Percentiles rank a stretch among this genome's conserved stretches.
Conservation (phyloP, 2,329 filamentous ascomycete genomes). For the Thielaviopsis cerberus region DNA sequence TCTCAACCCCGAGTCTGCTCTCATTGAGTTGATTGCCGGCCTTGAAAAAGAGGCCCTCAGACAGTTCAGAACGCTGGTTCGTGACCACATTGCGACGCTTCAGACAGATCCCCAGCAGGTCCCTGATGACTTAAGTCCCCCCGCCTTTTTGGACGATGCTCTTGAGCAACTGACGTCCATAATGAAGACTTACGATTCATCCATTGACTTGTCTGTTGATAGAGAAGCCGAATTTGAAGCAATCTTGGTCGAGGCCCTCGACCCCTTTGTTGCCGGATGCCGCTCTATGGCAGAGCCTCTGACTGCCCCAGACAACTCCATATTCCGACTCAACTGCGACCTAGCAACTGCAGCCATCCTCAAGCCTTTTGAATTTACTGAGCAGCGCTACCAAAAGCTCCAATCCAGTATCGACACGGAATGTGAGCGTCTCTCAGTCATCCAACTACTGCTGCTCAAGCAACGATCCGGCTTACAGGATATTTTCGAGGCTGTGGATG, state of each 20-base stretch:
- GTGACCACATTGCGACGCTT: constrained; percentile 58
- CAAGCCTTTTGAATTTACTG: constrained; percentile 44
- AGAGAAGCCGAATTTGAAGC: constrained; percentile 53
- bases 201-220: constrained; percentile 41
- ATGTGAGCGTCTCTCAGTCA: constrained; percentile 38
- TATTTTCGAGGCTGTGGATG: constrained; percentile 27
- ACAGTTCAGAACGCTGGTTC: constrained; percentile 65
- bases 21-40: constrained; percentile 48
- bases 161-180: constrained; percentile 60
- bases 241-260: constrained; percentile 60
- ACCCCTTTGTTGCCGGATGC: constrained; percentile 68
- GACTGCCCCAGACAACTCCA: constrained; percentile 37
- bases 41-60: constrained; percentile 61
- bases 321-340: constrained; percentile 59
- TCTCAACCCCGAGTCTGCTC: constrained; percentile 46
- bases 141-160: constrained; percentile 63
- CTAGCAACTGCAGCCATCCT: constrained; percentile 38
- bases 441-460: constrained; percentile 56
- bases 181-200: constrained; percentile 75
- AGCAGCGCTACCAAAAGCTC: constrained; percentile 34
- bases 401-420: constrained; percentile 36
- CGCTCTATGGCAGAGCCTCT: constrained; percentile 47
- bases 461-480: constrained; percentile 52
- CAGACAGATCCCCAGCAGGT: constrained; percentile 53
- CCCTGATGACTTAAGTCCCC: constrained; percentile 55